These are phyloP conservation scores for Cryptococcus sp. DNA, from an alignment of 1,284 basidiomycete species.

Conservation along the genomic window DNA sequence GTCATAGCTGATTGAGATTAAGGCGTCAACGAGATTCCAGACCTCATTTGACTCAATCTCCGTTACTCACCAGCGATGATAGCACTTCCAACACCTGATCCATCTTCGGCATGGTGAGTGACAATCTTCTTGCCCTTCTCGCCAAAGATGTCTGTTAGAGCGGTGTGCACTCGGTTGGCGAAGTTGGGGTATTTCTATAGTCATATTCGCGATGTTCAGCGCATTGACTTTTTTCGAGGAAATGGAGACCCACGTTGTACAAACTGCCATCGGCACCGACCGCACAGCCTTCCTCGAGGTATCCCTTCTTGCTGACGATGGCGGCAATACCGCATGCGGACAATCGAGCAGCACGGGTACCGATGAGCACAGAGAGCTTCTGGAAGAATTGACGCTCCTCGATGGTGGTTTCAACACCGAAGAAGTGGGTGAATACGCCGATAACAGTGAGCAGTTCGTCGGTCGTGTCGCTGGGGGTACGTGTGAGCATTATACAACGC, in stretches of 20 bases:
- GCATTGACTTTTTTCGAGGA: constrained; percentile 1
- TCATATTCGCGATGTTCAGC: neutral
- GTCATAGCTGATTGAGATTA: constrained; percentile 60
- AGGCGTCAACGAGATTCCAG: neutral
- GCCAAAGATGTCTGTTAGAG: constrained; percentile 86
- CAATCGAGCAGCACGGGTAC: constrained; percentile 81
- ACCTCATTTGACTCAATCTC: neutral
- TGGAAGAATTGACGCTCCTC: constrained; percentile 95
- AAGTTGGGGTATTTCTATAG: constrained; percentile 90
- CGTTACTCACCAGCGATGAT: constrained; percentile 78
- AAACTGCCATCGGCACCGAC: constrained; percentile 91
- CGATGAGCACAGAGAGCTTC: constrained; percentile 83
- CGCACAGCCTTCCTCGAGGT: constrained; percentile 76
- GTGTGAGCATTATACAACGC: constrained; percentile 2
- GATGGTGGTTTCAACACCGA: constrained; percentile 87
- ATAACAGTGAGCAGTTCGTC: constrained; percentile 95
- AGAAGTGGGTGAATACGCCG: constrained; percentile 95
- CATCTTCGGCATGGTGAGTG: constrained; percentile 91
- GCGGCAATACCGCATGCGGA: constrained; percentile 93
- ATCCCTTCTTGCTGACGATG: constrained; percentile 88
- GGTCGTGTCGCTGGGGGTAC: constrained; percentile 75
- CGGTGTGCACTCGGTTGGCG: constrained; percentile 83
- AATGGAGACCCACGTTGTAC: constrained; percentile 71
- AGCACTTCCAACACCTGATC: constrained; percentile 91
- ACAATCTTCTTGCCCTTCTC: constrained; percentile 86